Evolutionary conservation across 768 basidiomycete species (phyloP).

Genomic region (Rhodotorula diobovata): DNA sequence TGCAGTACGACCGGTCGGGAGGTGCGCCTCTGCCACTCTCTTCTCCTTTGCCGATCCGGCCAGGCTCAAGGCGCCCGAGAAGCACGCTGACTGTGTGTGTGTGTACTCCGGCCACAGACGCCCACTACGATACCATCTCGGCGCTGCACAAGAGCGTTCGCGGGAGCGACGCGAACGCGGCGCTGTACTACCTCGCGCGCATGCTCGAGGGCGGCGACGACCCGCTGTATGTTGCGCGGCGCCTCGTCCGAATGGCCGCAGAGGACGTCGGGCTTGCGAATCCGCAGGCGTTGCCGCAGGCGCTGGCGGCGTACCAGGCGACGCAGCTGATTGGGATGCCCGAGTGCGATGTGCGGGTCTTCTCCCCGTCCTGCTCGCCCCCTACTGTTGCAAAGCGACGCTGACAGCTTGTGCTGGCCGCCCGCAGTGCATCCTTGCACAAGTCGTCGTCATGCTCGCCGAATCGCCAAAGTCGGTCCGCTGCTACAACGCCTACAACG

Average conservation of each 20-base stretch:
- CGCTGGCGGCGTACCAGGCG: slow-evolving; percentile 50
- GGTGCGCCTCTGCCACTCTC: not conserved
- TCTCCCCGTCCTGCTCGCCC: not conserved
- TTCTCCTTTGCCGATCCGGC: not conserved
- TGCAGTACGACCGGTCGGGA: slow-evolving; percentile 64
- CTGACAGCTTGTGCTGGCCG: too few species aligned
- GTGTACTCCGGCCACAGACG: not conserved
- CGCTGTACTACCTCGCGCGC: slow-evolving; percentile 79
- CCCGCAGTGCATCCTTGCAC: slow-evolving; percentile 63
- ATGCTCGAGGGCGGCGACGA: slow-evolving; percentile 52
- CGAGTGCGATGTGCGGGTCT: slow-evolving; percentile 55
- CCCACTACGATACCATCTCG: slow-evolving; percentile 42
- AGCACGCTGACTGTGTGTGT: not conserved
- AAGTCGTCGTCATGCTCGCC: slow-evolving; percentile 70
- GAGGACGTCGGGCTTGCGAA: slow-evolving; percentile 83
- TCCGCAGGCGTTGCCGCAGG: slow-evolving; percentile 65
- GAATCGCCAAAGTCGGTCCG: slow-evolving; percentile 78
- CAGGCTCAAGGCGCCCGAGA: not conserved
- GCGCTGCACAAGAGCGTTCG: slow-evolving; percentile 79
- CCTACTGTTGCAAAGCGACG: too few species aligned
- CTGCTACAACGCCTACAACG: slow-evolving; percentile 69
- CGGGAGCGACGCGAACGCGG: slow-evolving; percentile 69
- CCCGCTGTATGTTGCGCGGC: slow-evolving; percentile 68
- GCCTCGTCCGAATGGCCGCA: slow-evolving; percentile 70
- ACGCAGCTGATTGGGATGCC: slow-evolving; percentile 60